Evolutionary conservation across 2,329 filamentous ascomycete species (phyloP), one percentile per base, ranked within the genome.

Genomic region (Penicillium concentricum): DNA sequence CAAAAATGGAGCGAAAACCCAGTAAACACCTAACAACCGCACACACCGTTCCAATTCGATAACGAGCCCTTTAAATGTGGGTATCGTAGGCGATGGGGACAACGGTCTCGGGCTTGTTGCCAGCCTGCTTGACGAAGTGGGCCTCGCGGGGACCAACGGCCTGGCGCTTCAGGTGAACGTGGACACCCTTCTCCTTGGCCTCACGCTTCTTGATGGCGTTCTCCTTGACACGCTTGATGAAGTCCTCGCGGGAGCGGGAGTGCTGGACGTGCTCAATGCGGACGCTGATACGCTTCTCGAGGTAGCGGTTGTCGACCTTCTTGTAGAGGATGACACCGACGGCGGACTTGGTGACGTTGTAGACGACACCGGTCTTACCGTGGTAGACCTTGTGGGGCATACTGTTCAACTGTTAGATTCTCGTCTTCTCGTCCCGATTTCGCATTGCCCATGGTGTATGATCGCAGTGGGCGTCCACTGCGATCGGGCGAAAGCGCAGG

Each of bases 251-350:
- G 75, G 93, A 97, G 79, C 94, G 90, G 71, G 93, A 97, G 78
- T 90, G 90, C 76, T 83, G 82, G 82, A 99, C 86, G 88, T 99
- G 94, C 89, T 99, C 94, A 81, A 97, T 82, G 78, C 94, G 91
- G 83, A 99, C 85, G 88, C 96, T 97, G 85, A 99, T 88, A 80
- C 94, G 93, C 92, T 99, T 99, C 90, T 99, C 94, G 79, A 99
- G 86, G 88, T 97, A 99, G 76, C 93, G 90, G 89, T 97, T 94
- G 83, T 92, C 92, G 79, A 99, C 94, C 81, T 95, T 91, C 88
- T 96, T 97, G 90, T 96, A 93, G 83, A 99, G 90, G 83, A 99
- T 97, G 81, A 99, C 90, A 75, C 94, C 94, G 78, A 99, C 92
- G 68, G 94, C 90, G 73, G 87, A 90, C 88, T 97, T 96, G 82